Evolutionary conservation across 2,329 filamentous ascomycete species (phyloP), one percentile per base, ranked within the genome.

Genomic region (Allantophomopsis lycopodina): DNA sequence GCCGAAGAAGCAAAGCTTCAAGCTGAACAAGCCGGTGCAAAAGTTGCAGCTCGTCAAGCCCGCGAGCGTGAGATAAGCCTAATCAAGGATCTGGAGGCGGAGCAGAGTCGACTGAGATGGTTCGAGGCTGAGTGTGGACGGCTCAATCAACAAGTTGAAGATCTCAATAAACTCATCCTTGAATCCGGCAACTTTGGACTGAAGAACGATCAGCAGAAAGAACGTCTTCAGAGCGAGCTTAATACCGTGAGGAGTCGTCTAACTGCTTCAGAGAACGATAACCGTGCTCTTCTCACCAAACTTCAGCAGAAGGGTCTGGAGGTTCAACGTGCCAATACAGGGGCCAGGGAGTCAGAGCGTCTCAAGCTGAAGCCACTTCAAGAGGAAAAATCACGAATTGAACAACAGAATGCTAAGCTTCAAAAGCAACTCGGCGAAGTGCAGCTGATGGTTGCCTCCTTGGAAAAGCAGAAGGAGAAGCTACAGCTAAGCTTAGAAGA

Each of bases 251-350:
- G 91, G 58, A 88, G 88, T 44, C 80, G 89, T 16, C 67, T 98
- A 32, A 73, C 81, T 7, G 91, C 89, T 17, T 96, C 89, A 0
- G 89, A 98, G 57, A 95, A 96, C 51, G 89, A 96, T 61, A 96
- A 96, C 53, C 80, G 86, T 38, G 81, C 87, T 5, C 66, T 98
- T n/a, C 71, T 96, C 48, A 96, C 95, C 64, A 96, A 96, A 60
- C 71, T 98, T 14, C 89, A 96, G 53, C 89, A 96, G 54, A 96
- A 96, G 65, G 91, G 93, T 21, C 71, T 98, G 6, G 89, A 98
- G 55, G 93, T 98, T 57, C 89, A 89, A 32, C 76, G 91, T 35
- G 91, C 89, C 1, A 85, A 76, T 44, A 94, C 88, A 5, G 80
- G 81, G 43, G 89, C 83, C 21, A 87, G 75, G 44, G 89, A 96